phyloP scores from a whole-genome alignment of 2,329 filamentous ascomycete genomes.

The Thermothelomyces thermophilus region DNA sequence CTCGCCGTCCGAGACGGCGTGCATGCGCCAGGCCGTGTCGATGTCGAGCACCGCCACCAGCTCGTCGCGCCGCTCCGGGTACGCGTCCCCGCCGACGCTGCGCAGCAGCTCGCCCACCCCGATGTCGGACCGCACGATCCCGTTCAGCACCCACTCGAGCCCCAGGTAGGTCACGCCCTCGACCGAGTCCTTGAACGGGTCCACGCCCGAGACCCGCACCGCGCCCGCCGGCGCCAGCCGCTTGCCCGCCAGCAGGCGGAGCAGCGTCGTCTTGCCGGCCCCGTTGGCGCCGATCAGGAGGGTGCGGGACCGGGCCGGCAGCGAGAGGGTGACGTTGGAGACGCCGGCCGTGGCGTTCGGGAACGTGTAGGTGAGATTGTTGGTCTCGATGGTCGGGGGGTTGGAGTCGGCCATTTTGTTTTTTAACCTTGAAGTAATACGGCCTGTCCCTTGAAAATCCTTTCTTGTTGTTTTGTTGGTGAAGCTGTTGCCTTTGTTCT shows the following conservation, averaged over 20 bases:
- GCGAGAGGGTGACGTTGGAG: conserved; percentile 61
- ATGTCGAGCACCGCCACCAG: conserved; percentile 85
- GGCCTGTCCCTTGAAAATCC: too few species aligned
- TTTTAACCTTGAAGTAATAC: too few species aligned
- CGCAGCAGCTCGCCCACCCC: conserved; percentile 78
- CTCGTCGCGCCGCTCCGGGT: conserved; percentile 75
- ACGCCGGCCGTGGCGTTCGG: conserved; percentile 79
- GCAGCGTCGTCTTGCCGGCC: conserved; percentile 92
- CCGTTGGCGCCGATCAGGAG: conserved; percentile 94
- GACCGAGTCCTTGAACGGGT: conserved; percentile 84
- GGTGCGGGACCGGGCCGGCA: conserved; percentile 79
- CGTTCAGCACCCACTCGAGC: conserved; percentile 96
- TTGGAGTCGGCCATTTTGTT: conserved; percentile 7
- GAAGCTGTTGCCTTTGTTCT: too few species aligned
- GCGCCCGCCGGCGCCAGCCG: conserved; percentile 73
- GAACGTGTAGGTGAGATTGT: conserved; percentile 79
- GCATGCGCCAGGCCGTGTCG: conserved; percentile 89
- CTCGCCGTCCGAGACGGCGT: conserved; percentile 91
- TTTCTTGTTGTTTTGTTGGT: too few species aligned
- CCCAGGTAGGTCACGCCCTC: conserved; percentile 96
- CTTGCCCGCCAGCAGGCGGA: conserved; percentile 91
- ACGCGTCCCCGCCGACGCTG: conserved; percentile 80
- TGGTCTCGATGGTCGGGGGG: conserved; percentile 62
- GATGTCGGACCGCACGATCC: conserved; percentile 91
- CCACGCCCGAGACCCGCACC: conserved; percentile 72